A percentile compares a stretch with the other conserved stretches of the same genome.
These are phyloP conservation scores for Rubus idaeus DNA, from an alignment of 306 rosid species.

Conservation along the genomic window DNA sequence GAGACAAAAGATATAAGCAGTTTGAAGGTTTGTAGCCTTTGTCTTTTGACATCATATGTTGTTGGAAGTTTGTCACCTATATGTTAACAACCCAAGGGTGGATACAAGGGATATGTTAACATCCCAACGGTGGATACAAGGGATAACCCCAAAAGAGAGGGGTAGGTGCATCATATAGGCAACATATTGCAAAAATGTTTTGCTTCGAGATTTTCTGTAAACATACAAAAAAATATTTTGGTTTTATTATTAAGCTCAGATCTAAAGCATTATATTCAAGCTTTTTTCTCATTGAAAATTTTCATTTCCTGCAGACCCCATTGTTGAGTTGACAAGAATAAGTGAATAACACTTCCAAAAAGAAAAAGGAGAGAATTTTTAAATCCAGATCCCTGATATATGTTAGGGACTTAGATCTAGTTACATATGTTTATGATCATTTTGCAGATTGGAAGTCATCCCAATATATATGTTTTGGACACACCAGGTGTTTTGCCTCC, in stretches of 20 bases:
- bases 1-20: constrained; percentile 84
- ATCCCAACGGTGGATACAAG: background rate
- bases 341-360: background rate
- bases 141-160: background rate
- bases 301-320: background rate
- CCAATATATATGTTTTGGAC: constrained; percentile 82
- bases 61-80: background rate
- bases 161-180: background rate
- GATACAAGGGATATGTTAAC: background rate
- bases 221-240: background rate
- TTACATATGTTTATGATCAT: constrained; percentile 12
- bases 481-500: constrained; percentile 81
- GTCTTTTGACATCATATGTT: constrained; percentile 10
- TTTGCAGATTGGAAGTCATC: constrained; percentile 89
- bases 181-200: background rate
- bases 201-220: background rate
- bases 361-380: background rate
- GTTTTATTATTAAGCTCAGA: background rate
- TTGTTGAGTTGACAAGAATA: background rate
- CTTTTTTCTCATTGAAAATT: background rate
- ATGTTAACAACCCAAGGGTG: background rate
- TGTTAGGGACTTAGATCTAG: background rate
- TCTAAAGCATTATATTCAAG: background rate
- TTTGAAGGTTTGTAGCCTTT: constrained; percentile 56
- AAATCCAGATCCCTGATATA: background rate